Evolutionary conservation across 139 green algal genomes (phyloP), one percentile per base, ranked within the genome.

Genomic region (Eudorina sp.): DNA sequence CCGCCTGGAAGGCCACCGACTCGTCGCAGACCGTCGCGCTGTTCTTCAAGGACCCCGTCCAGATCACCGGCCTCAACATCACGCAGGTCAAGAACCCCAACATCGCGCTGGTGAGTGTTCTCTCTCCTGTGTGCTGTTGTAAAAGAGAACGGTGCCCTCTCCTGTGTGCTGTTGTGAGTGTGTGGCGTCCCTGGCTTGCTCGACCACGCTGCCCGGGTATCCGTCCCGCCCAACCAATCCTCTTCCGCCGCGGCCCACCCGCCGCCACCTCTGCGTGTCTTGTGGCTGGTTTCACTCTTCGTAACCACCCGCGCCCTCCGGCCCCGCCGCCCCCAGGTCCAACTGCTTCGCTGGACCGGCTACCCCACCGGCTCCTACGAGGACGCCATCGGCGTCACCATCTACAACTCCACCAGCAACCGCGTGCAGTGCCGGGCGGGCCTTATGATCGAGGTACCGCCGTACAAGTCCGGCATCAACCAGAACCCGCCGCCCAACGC

Each of bases 11-110:
- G 75, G 75, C 18, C 0, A 51, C 51, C n/a, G 4, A 46, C 34
- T 34, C 31, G 3, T 11, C 2, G 31, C 13, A 69, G 31, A 62
- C 25, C 16, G 75, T 83, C 9, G 48, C 75, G 21, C 4, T 83
- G 16, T 83, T 83, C 75, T 83, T 83, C 75, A 83, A 83, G 46
- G 75, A 83, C 11, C 75, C 75, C n/a, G 46, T 58, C 2, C 75
- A 83, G 46, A 41, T 69, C 8, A 69, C 48, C 14, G 4, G 23
- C 6, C 34, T 83, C 0, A 31, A 8, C 0, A 31, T 83, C 51
- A 48, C 34, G 46, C 48, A 83, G 31, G 19, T 83, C 16, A 34
- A 36, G 23, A 83, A 83, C 75, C 27, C 48, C 1, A 60, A 60
- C n/a, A 13, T 83, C 45, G 21, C 45, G 7, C 1, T 3, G 34